Evolutionary conservation across 163 green algal species (phyloP).

Genomic region (Scenedesmus sp.): DNA sequence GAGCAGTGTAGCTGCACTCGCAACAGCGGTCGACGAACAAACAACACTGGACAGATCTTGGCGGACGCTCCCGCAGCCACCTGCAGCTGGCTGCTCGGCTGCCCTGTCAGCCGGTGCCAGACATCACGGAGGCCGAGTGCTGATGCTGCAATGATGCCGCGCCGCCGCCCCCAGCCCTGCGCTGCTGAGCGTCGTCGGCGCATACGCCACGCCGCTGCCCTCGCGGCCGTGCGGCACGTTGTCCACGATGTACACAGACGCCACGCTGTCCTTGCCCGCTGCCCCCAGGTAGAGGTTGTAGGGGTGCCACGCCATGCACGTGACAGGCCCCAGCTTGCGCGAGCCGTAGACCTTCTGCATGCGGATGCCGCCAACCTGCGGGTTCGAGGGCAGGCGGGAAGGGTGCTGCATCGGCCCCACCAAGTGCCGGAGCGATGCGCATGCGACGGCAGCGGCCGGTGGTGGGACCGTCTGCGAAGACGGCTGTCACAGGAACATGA

Average conservation of each 20-base stretch:
- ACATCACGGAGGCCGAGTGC: not conserved
- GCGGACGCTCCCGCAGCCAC: not conserved
- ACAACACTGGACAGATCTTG: not conserved
- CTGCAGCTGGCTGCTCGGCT: not conserved
- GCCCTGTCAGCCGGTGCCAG: not conserved
- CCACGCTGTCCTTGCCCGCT: conserved; percentile 68
- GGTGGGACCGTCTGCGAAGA: no score
- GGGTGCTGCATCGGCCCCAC: no score
- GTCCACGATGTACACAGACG: conserved; percentile 57
- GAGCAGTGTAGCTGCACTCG: no score
- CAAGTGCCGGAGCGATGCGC: no score
- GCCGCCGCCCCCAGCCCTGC: not conserved
- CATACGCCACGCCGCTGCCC: conserved; percentile 26
- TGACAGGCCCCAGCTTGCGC: conserved; percentile 82
- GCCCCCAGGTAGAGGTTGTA: conserved; percentile 88
- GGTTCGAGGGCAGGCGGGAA: no score
- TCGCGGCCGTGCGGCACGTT: conserved; percentile 11
- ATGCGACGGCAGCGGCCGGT: no score
- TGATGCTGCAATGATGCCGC: not conserved
- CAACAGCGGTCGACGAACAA: no score
- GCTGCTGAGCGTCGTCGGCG: conserved; percentile 42
- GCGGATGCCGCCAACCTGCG: conserved; percentile 81
- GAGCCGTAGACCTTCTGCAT: conserved; percentile 74
- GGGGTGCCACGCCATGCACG: conserved; percentile 89
- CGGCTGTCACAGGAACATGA: no score